A percentile compares a stretch with the other conserved stretches of the same genome.
These are phyloP conservation scores for Colletotrichum navitas DNA, from an alignment of 2,329 filamentous ascomycete species.

Conservation along the genomic window DNA sequence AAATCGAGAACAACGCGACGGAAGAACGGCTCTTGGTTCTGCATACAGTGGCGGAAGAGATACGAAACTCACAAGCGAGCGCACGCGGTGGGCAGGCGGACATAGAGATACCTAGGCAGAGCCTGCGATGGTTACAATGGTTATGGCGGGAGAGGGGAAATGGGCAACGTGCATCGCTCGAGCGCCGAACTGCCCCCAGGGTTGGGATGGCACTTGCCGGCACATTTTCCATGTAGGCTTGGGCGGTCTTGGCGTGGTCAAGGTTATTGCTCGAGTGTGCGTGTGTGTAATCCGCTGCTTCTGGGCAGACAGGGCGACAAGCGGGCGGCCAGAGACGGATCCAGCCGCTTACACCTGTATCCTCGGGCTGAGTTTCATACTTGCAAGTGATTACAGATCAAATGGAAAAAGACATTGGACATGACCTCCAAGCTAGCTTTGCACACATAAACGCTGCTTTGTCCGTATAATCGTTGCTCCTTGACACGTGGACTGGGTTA, in stretches of 20 bases:
- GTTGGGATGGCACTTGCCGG: conserved; percentile 31
- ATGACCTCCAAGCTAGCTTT: background rate
- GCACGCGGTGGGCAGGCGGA: background rate
- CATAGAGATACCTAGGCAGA: conserved; percentile 17
- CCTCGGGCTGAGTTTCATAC: background rate
- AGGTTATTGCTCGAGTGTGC: background rate
- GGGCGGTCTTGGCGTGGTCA: background rate
- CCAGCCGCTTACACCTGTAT: background rate
- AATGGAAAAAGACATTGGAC: background rate
- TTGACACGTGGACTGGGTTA: background rate
- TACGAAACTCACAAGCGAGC: background rate
- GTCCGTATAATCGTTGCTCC: background rate
- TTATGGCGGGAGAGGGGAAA: background rate
- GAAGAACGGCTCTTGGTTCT: background rate
- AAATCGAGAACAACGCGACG: background rate
- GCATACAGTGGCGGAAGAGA: background rate
- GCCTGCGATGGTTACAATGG: conserved; percentile 6
- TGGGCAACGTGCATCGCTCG: conserved; percentile 11
- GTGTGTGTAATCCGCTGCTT: background rate
- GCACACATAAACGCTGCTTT: background rate
- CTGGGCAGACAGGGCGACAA: too few relatives aligned
- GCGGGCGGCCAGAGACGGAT: background rate
- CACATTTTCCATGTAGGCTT: conserved; percentile 8
- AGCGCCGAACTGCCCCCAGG: conserved; percentile 16
- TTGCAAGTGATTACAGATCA: background rate